Conservation (phyloP, 345 rosid genomes). For the Linum usitatissimum region DNA sequence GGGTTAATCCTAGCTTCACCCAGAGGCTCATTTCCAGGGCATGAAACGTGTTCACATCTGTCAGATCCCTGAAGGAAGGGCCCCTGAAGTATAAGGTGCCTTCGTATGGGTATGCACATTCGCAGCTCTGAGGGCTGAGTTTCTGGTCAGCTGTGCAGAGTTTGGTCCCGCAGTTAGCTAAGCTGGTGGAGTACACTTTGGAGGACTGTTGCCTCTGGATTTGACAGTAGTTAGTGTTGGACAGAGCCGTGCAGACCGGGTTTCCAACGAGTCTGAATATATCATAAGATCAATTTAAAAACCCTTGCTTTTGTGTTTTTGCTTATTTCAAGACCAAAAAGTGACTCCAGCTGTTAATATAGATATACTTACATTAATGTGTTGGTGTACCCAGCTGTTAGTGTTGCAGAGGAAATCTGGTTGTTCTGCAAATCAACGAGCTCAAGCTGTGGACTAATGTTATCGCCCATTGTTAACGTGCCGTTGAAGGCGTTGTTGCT, state of each 20-base stretch:
- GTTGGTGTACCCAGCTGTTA: slow-evolving; percentile 40
- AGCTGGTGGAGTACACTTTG: slow-evolving; percentile 63
- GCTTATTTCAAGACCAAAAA: slow-evolving; percentile 4
- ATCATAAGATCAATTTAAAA: slow-evolving; percentile 14
- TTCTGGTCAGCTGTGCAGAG: slow-evolving; percentile 53
- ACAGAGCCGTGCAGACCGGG: slow-evolving; percentile 63
- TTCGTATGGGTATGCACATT: slow-evolving; percentile 76
- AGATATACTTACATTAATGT: slow-evolving; percentile 42
- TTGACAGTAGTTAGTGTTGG: slow-evolving; percentile 66
- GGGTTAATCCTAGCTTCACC: slow-evolving; percentile 57
- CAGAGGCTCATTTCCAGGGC: slow-evolving; percentile 72
- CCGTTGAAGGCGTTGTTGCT: slow-evolving; percentile 59
- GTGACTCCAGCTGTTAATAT: background rate
- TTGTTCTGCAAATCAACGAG: slow-evolving; percentile 70
- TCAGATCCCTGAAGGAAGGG: slow-evolving; percentile 58
- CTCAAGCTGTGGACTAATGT: slow-evolving; percentile 42
- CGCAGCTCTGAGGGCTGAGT: slow-evolving; percentile 88
- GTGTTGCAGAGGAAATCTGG: slow-evolving; percentile 53
- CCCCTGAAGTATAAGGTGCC: slow-evolving; percentile 81
- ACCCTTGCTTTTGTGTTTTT: background rate
- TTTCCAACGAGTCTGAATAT: slow-evolving; percentile 69
- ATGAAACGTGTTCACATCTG: slow-evolving; percentile 53
- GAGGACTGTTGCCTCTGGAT: slow-evolving; percentile 34
- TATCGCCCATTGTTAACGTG: slow-evolving; percentile 47
- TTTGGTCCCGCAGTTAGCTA: slow-evolving; percentile 60